Evolutionary conservation across 805 yeast genomes (phyloP).

Genomic region (Grigorovia jiainica): DNA sequence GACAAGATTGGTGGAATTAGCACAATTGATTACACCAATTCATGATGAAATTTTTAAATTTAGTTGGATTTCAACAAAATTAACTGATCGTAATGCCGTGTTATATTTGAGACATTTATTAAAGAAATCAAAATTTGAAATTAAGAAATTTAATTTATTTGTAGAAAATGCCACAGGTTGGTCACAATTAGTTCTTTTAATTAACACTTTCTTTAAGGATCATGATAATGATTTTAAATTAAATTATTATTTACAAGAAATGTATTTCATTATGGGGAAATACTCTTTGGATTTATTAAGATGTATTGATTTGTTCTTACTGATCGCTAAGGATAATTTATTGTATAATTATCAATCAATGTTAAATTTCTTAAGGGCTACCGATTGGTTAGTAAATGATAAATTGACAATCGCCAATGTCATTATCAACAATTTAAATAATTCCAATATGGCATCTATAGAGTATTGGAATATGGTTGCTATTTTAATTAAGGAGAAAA

Average conservation of each 20-base stretch:
- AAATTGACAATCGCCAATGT: conserved; percentile 45
- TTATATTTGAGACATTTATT: conserved; percentile 18
- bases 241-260: conserved; percentile 35
- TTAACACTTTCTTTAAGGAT: conserved; percentile 35
- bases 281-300: conserved; percentile 66
- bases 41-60: conserved; percentile 21
- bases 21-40: conserved; percentile 6
- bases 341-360: conserved; percentile 38
- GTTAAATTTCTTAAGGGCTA: conserved; percentile 38
- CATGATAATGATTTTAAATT: conserved; percentile 35
- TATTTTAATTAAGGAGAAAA: conserved; percentile 56
- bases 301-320: conserved; percentile 53
- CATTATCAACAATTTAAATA: conserved; percentile 36
- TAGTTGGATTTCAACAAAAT: conserved; percentile 24
- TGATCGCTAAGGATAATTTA: conserved; percentile 39
- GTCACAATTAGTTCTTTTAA: conserved; percentile 47
- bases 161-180: conserved; percentile 76
- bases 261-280: conserved; percentile 59
- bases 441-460: conserved; percentile 6
- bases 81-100: conserved; percentile 18
- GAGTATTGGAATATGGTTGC: conserved; percentile 37
- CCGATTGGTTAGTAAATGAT: conserved; percentile 50
- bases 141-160: conserved; percentile 50
- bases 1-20: conserved; percentile 12
- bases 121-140: conserved; percentile 31